Conservation (phyloP, 2,329 filamentous ascomycete genomes). For the Colletotrichum echinochloae region DNA sequence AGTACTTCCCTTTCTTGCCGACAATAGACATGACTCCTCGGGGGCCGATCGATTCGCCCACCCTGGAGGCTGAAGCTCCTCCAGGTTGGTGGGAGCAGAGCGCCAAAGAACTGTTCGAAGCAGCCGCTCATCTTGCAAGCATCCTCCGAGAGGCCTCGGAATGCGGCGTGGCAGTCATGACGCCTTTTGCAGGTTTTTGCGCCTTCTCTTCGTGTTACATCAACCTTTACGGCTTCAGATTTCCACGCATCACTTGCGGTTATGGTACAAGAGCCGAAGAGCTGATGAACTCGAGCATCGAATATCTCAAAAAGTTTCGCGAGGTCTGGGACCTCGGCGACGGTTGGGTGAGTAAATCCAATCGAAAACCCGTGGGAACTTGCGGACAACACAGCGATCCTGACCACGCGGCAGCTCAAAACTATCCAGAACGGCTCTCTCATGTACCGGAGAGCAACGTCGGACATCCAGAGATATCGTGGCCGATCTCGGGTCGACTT, state of each 20-base stretch:
- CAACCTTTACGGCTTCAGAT: constrained; percentile 54
- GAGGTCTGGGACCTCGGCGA: constrained; percentile 48
- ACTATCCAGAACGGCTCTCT: constrained; percentile 43
- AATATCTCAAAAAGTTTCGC: constrained; percentile 46
- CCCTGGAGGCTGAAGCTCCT: constrained; percentile 53
- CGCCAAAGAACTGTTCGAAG: constrained; percentile 50
- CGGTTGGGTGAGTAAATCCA: constrained; percentile 44
- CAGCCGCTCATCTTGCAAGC: constrained; percentile 51
- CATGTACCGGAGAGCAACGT: constrained; percentile 45
- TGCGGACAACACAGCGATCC: not conserved
- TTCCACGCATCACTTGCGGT: constrained; percentile 56
- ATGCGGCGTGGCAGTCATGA: constrained; percentile 52
- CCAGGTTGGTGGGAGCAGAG: constrained; percentile 55
- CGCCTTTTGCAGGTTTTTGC: constrained; percentile 59
- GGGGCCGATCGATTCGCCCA: constrained; percentile 55
- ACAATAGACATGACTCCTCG: constrained; percentile 49
- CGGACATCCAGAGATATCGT: constrained; percentile 43
- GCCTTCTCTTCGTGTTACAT: constrained; percentile 58
- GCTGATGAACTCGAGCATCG: constrained; percentile 44
- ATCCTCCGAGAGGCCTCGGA: constrained; percentile 54
- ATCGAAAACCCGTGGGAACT: not conserved
- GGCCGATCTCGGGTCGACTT: constrained; percentile 47
- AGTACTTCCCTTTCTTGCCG: constrained; percentile 59
- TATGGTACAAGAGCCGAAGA: constrained; percentile 45
- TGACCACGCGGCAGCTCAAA: constrained; percentile 18